phyloP scores from a whole-genome alignment of 345 rosid species.

The Dipteronia sinensis region DNA sequence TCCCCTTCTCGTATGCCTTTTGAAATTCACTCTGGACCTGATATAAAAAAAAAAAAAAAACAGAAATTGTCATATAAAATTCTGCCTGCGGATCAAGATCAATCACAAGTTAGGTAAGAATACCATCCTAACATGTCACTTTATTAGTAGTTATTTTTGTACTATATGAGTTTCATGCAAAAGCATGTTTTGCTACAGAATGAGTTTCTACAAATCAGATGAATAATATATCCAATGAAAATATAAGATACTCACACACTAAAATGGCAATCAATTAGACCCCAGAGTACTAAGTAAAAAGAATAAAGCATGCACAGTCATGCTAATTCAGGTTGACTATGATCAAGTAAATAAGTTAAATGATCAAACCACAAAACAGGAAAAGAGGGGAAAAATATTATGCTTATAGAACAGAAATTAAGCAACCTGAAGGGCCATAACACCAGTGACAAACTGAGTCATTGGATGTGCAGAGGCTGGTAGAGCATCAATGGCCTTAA shows the following conservation, averaged over 20 bases:
- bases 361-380: neutral
- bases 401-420: constrained; percentile 13
- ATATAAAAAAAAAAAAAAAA: constrained; percentile 22
- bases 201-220: neutral
- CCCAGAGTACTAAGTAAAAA: neutral
- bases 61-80: constrained; percentile 5
- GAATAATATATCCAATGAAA: neutral
- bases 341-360: neutral
- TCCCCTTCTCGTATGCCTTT: constrained; percentile 87
- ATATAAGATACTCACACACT: neutral
- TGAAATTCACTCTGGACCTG: constrained; percentile 99
- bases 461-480: constrained; percentile 93
- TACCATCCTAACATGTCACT: neutral
- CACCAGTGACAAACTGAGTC: constrained; percentile 98
- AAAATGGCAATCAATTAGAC: neutral
- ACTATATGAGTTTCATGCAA: neutral
- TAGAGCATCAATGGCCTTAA: constrained; percentile 86
- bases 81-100: neutral
- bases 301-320: constrained; percentile 2
- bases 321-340: neutral
- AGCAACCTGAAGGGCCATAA: constrained; percentile 96
- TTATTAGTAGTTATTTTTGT: neutral
- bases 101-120: neutral
- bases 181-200: neutral
- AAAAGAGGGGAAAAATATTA: neutral